These are phyloP conservation scores for Adansonia grandidieri DNA, from an alignment of 441 rosid genomes.

Conservation along the genomic window DNA sequence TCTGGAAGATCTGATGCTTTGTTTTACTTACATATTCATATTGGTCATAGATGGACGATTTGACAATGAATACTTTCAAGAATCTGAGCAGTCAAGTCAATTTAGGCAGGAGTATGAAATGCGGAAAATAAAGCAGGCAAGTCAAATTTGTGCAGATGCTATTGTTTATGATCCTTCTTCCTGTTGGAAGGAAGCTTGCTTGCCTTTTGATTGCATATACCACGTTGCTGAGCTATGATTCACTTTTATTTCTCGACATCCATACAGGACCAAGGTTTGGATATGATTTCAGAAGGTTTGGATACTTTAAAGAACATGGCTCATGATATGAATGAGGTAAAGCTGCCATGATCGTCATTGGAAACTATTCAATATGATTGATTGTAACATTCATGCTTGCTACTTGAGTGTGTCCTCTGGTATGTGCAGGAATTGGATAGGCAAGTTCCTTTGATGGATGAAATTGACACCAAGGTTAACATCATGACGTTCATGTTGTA, in stretches of 20 bases:
- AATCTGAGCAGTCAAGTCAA: constrained; percentile 67
- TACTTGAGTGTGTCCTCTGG: constrained; percentile 21
- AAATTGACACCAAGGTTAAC: constrained; percentile 93
- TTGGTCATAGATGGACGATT: constrained; percentile 61
- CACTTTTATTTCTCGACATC: constrained; percentile 13
- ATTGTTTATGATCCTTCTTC: constrained; percentile 10
- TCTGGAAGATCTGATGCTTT: background rate
- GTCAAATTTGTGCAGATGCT: constrained; percentile 28
- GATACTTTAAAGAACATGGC: constrained; percentile 95
- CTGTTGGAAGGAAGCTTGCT: constrained; percentile 15
- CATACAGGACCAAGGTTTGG: constrained; percentile 87
- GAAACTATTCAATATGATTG: constrained; percentile 7
- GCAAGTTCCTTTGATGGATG: constrained; percentile 97
- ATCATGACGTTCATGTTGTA: constrained; percentile 38
- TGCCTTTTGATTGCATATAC: constrained; percentile 7
- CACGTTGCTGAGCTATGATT: background rate
- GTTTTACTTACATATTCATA: constrained; percentile 9
- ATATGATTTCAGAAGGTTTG: constrained; percentile 87
- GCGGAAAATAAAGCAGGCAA: constrained; percentile 84
- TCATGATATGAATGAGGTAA: constrained; percentile 89
- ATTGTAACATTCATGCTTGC: constrained; percentile 8
- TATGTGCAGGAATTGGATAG: constrained; percentile 78
- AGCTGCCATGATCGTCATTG: constrained; percentile 29
- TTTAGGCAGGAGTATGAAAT: constrained; percentile 92
- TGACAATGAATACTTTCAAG: constrained; percentile 86